phyloP scores from a whole-genome alignment of 306 rosid species.

The Rosa multiflora region DNA sequence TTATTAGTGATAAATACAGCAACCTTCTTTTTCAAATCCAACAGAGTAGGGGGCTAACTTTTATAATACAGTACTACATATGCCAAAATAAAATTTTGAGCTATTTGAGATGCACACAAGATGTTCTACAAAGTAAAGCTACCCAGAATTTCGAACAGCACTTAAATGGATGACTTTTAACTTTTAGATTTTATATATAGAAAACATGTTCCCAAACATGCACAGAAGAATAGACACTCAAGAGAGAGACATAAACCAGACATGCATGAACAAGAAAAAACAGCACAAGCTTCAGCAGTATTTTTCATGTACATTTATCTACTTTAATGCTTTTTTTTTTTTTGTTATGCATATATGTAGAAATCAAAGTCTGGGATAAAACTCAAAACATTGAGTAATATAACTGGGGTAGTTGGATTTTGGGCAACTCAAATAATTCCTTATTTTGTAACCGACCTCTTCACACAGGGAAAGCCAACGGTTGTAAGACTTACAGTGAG shows the following conservation, averaged over 20 bases:
- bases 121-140: background rate
- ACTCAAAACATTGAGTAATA: background rate
- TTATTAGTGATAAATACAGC: background rate
- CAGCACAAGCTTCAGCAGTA: background rate
- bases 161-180: background rate
- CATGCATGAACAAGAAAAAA: background rate
- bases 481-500: constrained; percentile 58
- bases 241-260: background rate
- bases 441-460: background rate
- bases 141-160: background rate
- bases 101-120: background rate
- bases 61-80: background rate
- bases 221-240: background rate
- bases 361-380: background rate
- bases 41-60: background rate
- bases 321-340: background rate
- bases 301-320: background rate
- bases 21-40: background rate
- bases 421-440: background rate
- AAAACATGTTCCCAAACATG: background rate
- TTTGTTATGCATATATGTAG: background rate
- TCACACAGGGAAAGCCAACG: background rate
- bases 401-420: background rate
- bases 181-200: background rate
- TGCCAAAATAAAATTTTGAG: background rate